A percentile compares a stretch with the other conserved stretches of the same genome.
These are phyloP conservation scores for Arthroderma sp. DNA, from an alignment of 2,329 filamentous ascomycete genomes.

Conservation along the genomic window DNA sequence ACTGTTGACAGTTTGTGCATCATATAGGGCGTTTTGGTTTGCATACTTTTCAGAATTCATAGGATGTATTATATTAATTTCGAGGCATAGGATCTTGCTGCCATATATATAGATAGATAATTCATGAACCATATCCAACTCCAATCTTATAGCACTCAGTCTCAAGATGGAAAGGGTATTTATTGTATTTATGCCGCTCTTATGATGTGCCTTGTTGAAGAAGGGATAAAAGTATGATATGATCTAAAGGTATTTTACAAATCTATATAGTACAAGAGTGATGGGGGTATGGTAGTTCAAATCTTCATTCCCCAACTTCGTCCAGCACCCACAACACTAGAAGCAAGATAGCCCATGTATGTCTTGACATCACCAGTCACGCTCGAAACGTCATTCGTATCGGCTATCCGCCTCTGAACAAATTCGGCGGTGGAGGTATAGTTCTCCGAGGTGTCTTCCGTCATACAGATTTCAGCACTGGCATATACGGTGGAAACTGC, in stretches of 20 bases:
- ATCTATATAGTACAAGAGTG: neutral
- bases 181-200: too few species aligned
- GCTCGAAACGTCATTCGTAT: slow-evolving; percentile 50
- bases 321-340: slow-evolving; percentile 64
- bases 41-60: too few species aligned
- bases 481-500: slow-evolving; percentile 56
- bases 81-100: too few species aligned
- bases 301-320: slow-evolving; percentile 79
- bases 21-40: too few species aligned
- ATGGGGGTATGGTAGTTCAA: slow-evolving; percentile 27
- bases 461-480: slow-evolving; percentile 83
- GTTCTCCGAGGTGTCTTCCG: slow-evolving; percentile 62
- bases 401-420: slow-evolving; percentile 59
- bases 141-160: too few species aligned
- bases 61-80: too few species aligned
- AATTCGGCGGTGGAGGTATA: slow-evolving; percentile 70
- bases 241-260: neutral
- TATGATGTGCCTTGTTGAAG: too few species aligned
- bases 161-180: too few species aligned
- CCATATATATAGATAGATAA: too few species aligned
- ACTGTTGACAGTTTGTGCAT: too few species aligned
- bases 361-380: slow-evolving; percentile 52
- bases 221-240: too few species aligned
- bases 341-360: slow-evolving; percentile 72
- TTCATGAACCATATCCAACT: too few species aligned